phyloP scores from a whole-genome alignment of 208 protist genomes.

The Spongospora subterranea region DNA sequence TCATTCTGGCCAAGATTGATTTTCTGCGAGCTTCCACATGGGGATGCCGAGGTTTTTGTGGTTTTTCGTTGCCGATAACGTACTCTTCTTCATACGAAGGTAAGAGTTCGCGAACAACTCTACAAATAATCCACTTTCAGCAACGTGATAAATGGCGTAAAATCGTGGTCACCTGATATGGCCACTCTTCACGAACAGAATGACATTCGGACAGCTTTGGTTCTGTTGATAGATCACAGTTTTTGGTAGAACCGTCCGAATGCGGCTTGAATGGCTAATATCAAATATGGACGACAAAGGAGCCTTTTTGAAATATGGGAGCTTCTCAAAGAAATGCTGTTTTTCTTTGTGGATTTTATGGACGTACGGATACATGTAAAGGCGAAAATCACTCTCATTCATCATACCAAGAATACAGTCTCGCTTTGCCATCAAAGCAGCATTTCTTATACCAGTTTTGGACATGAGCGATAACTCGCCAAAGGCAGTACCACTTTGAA shows the following conservation, averaged over 20 bases:
- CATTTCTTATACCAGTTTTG: background rate
- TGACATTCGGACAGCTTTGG: background rate
- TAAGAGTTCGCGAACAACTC: constrained; percentile 6
- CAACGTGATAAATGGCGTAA: background rate
- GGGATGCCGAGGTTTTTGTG: background rate
- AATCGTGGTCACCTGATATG: background rate
- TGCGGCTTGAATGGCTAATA: constrained; percentile 20
- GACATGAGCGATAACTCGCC: constrained; percentile 48
- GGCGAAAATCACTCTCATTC: background rate
- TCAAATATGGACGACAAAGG: background rate
- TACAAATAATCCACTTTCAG: background rate
- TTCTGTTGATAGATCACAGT: constrained; percentile 43
- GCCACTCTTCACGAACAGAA: constrained; percentile 39
- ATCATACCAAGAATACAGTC: constrained; percentile 41
- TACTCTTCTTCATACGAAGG: background rate
- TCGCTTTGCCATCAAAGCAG: constrained; percentile 18
- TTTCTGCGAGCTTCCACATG: background rate
- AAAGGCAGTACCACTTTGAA: constrained; percentile 33
- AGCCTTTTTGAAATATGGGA: background rate
- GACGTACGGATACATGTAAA: constrained; percentile 24
- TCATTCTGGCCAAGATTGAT: background rate
- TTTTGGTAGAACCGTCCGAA: background rate
- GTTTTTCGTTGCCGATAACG: background rate
- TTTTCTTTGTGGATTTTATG: constrained; percentile 42
- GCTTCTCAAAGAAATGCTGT: constrained; percentile 4